Evolutionary conservation across 1,139 yeast species (phyloP), one percentile per base, ranked within the genome.

Genomic region (Saccharomyces hybrid): DNA sequence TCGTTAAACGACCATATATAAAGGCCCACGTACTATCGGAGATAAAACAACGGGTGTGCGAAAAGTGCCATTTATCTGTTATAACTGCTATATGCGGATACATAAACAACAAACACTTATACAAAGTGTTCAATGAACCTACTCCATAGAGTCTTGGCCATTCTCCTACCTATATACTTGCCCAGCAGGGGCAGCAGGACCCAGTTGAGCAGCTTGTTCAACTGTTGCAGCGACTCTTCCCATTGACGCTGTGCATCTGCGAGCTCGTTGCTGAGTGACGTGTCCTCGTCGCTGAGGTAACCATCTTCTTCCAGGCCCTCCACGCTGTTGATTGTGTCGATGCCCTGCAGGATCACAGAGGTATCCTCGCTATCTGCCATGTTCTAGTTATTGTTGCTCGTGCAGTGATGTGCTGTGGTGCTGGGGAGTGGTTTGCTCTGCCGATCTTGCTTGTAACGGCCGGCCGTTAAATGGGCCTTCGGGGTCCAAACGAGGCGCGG

Each of bases 171-270:
- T 56, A 83, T 61, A 48, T 79, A 72, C 65, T 81, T 82, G 11
- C 88, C 88, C 20, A 81, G 60, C 58, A 82, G 67, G 2, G 88
- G 88, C 55, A 83, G 72, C 44, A 83, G 60, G 4, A 83, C 77
- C 67, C 80, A 73, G 58, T 77, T 78, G 48, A 82, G 66, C 51
- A 82, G 73, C 42, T 77, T 77, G 47, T 73, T 75, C 56, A 83
- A 65, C 64, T 83, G 87, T 53, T 72, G 72, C 56, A 83, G 62
- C 55, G 84, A 80, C 61, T 81, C 84, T 51, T 83, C 85, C 87
- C 87, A 83, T 59, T 83, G 86, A 59, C 79, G 77, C 61, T 82
- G 83, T 1, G 84, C 82, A 41, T 67, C 67, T 28, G 58, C 51
- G 48, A 67, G 54, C 49, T 58, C 60, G 13, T 58, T 53, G 20